Evolutionary conservation across 139 green algal genomes (phyloP), one percentile per base, ranked within the genome.

Genomic region (Zygnema circumcarinatum): DNA sequence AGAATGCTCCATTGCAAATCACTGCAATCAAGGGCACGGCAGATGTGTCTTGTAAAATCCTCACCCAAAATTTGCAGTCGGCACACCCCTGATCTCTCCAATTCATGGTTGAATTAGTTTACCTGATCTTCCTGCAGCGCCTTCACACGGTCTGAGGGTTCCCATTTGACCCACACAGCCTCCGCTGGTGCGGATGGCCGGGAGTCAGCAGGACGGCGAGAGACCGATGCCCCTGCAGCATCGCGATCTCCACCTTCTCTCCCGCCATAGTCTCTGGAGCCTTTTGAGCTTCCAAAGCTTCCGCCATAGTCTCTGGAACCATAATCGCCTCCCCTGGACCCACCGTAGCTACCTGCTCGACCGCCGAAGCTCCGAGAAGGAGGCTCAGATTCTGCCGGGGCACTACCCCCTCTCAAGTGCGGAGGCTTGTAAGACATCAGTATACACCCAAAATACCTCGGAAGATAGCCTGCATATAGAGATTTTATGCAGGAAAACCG

Each of bases 101-200:
- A n/a, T n/a, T n/a, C n/a, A n/a, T n/a, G n/a, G n/a, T n/a, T n/a
- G n/a, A n/a, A n/a, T n/a, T n/a, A n/a, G n/a, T n/a, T n/a, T n/a
- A 88, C 82, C 84, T 89, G 84, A 3, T 89, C 78, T 56, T 74
- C 7, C 29, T 76, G 75, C 11, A 89, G 38, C 29, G 36, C 35
- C 32, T 36, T 84, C 29, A 90, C 85, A 29, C 85, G 78, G 29
- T 90, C 79, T 3, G 85, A 90, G 22, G 85, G 85, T 69, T 88
- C 68, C 85, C 85, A 90, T 22, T 54, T 67, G 1, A 25, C 38
- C 79, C 85, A 90, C 1, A 90, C 85, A 16, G 67, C 54, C 52
- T 90, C 85, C 20, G 85, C 38, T n/a, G 85, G 85, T 3, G 76
- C 85, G 29, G 41, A 36, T 39, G 62, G 20, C 25, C 32, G 31